Evolutionary conservation across 768 basidiomycete genomes (phyloP).

Genomic region (Clitopilus passeckerianus): DNA sequence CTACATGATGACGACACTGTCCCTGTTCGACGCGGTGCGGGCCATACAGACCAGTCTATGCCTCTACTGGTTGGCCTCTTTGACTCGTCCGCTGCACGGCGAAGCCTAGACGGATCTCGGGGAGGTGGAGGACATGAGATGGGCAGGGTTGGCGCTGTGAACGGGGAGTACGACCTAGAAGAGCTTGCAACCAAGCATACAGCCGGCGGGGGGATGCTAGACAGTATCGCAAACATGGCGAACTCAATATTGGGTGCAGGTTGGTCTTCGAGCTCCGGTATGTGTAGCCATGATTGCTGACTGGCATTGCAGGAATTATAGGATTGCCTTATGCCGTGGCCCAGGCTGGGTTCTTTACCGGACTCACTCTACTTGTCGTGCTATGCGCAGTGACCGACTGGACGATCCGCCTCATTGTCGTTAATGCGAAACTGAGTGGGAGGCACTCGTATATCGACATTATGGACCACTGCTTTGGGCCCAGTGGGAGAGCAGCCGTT

Average conservation of each 20-base stretch:
- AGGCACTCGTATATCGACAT: conserved; percentile 89
- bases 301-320: conserved; percentile 17
- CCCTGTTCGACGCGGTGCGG: conserved; percentile 23
- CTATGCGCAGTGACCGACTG: conserved; percentile 90
- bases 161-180: conserved; percentile 56
- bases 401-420: conserved; percentile 94
- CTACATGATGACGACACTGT: conserved; percentile 22
- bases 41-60: conserved; percentile 49
- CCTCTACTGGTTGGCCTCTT: conserved; percentile 79
- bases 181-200: conserved; percentile 62
- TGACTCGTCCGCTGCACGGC: conserved; percentile 55
- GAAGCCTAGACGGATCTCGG: conserved; percentile 48
- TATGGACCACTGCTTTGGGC: conserved; percentile 91
- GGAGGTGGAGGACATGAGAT: conserved; percentile 21
- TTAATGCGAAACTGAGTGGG: conserved; percentile 95
- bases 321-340: conserved; percentile 86
- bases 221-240: conserved; percentile 90
- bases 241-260: conserved; percentile 96
- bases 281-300: conserved; percentile 9
- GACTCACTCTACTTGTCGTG: conserved; percentile 73
- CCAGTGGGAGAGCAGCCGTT: conserved; percentile 86
- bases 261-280: conserved; percentile 22
- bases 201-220: conserved; percentile 70
- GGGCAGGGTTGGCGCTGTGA: conserved; percentile 12
- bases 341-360: conserved; percentile 91